A percentile compares a stretch with the other conserved stretches of the same genome.
phyloP scores from a whole-genome alignment of 139 green algal genomes.

The Chlorokybus atmophyticus region DNA sequence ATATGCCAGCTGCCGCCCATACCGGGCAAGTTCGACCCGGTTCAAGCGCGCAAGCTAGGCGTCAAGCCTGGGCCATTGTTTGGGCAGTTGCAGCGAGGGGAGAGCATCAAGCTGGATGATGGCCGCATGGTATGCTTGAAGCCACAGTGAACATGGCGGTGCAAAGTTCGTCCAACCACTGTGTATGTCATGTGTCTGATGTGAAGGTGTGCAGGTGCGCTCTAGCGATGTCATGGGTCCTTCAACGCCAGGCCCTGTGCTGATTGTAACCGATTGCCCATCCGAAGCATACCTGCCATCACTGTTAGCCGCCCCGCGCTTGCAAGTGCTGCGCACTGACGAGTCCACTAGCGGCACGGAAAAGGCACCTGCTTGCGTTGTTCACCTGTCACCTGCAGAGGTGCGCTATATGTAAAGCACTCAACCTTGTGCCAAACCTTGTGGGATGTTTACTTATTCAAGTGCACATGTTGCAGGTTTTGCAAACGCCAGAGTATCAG shows the following conservation, averaged over 20 bases:
- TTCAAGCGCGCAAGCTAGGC: slow-evolving; percentile 58
- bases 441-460: too few relatives aligned
- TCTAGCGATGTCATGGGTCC: slow-evolving; percentile 56
- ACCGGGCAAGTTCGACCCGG: slow-evolving; percentile 72
- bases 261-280: slow-evolving; percentile 80
- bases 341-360: too few relatives aligned
- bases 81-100: slow-evolving; percentile 55
- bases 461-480: too few relatives aligned
- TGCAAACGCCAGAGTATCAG: too few relatives aligned
- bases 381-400: too few relatives aligned
- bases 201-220: too few relatives aligned
- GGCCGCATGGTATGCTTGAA: slow-evolving; percentile 24
- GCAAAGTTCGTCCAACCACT: too few relatives aligned
- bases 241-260: slow-evolving; percentile 43
- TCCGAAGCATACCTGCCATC: slow-evolving; percentile 10
- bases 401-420: too few relatives aligned
- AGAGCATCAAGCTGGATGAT: slow-evolving; percentile 37
- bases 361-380: too few relatives aligned
- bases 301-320: slow-evolving; percentile 11
- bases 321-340: slow-evolving; percentile 1
- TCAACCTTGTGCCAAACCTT: too few relatives aligned
- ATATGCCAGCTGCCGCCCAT: slow-evolving; percentile 49
- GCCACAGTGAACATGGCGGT: too few relatives aligned
- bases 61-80: slow-evolving; percentile 52
- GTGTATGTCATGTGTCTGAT: too few relatives aligned